Conservation (phyloP, 331 rosid species). For the Rhamnella rubrinervis region DNA sequence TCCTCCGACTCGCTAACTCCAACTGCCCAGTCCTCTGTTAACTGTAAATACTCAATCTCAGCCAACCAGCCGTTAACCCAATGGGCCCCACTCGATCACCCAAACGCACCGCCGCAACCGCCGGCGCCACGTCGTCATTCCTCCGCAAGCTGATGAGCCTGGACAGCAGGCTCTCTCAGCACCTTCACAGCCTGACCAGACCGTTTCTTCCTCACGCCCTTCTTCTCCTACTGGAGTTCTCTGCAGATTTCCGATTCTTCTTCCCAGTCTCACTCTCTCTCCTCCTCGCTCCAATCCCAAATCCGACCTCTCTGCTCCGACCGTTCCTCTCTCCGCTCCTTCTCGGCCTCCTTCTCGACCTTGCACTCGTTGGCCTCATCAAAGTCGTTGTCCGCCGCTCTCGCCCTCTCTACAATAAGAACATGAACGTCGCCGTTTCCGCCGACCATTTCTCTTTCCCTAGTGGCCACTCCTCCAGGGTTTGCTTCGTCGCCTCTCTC, state of each 20-base stretch:
- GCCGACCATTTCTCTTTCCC: conserved; percentile 74
- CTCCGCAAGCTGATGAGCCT: conserved; percentile 34
- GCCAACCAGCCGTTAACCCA: neutral
- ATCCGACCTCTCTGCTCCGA: conserved; percentile 19
- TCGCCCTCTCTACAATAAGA: conserved; percentile 58
- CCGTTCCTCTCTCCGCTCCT: conserved; percentile 47
- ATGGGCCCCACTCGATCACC: conserved; percentile 18
- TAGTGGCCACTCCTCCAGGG: conserved; percentile 76
- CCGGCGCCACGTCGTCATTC: neutral
- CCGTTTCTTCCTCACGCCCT: conserved; percentile 40
- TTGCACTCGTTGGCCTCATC: conserved; percentile 44
- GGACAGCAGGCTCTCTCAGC: conserved; percentile 42
- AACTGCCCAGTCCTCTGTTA: conserved; percentile 4
- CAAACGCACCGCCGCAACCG: neutral
- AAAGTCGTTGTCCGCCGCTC: conserved; percentile 57
- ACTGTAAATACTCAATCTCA: neutral
- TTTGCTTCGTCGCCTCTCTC: conserved; percentile 59
- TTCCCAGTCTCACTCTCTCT: conserved; percentile 50
- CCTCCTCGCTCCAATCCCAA: conserved; percentile 29
- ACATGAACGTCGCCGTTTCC: conserved; percentile 56
- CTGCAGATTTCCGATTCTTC: conserved; percentile 65
- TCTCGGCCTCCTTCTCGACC: conserved; percentile 71
- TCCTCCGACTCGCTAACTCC: neutral
- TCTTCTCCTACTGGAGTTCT: conserved; percentile 50
- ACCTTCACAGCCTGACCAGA: conserved; percentile 35